Percentiles rank a stretch among this genome's conserved stretches.
phyloP scores from a whole-genome alignment of 2,329 filamentous ascomycete genomes.

The Verticillium albo-atrum region DNA sequence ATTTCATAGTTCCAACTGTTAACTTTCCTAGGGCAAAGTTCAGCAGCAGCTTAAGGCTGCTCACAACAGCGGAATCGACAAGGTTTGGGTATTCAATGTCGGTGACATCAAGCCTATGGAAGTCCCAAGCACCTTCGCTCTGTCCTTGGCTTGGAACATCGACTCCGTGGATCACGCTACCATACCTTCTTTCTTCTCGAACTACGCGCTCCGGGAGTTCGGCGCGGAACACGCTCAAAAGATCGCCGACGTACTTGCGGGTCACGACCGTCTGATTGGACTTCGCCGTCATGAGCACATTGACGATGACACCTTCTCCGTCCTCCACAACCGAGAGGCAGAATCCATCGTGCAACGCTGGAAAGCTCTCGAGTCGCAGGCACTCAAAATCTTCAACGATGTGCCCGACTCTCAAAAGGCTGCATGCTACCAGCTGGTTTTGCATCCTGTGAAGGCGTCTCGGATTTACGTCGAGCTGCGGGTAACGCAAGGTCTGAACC shows the following conservation, averaged over 20 bases:
- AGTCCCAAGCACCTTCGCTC: slow-evolving; percentile 48
- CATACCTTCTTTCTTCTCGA: slow-evolving; percentile 37
- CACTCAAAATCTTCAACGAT: slow-evolving; percentile 37
- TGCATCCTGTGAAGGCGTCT: slow-evolving; percentile 55
- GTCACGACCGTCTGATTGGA: slow-evolving; percentile 43
- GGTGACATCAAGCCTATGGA: slow-evolving; percentile 58
- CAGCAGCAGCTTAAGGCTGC: slow-evolving; percentile 53
- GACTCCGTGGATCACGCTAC: slow-evolving; percentile 32
- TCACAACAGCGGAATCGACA: slow-evolving; percentile 39
- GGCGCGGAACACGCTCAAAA: slow-evolving; percentile 35
- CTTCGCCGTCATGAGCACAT: slow-evolving; percentile 58
- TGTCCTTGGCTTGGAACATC: slow-evolving; percentile 54
- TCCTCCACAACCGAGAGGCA: slow-evolving; percentile 44
- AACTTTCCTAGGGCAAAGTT: slow-evolving; percentile 23
- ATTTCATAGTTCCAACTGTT: no score
- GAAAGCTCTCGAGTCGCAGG: slow-evolving; percentile 39
- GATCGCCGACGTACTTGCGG: slow-evolving; percentile 45
- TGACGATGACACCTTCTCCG: slow-evolving; percentile 33
- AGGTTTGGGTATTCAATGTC: slow-evolving; percentile 61
- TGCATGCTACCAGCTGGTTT: slow-evolving; percentile 56
- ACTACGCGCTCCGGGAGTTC: slow-evolving; percentile 47
- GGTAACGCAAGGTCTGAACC: slow-evolving; percentile 42
- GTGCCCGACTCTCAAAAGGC: slow-evolving; percentile 33
- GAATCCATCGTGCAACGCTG: slow-evolving; percentile 42
- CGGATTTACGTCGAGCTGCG: slow-evolving; percentile 47